phyloP scores from a whole-genome alignment of 805 yeast species.

The Schizosaccharomyces lindneri region DNA sequence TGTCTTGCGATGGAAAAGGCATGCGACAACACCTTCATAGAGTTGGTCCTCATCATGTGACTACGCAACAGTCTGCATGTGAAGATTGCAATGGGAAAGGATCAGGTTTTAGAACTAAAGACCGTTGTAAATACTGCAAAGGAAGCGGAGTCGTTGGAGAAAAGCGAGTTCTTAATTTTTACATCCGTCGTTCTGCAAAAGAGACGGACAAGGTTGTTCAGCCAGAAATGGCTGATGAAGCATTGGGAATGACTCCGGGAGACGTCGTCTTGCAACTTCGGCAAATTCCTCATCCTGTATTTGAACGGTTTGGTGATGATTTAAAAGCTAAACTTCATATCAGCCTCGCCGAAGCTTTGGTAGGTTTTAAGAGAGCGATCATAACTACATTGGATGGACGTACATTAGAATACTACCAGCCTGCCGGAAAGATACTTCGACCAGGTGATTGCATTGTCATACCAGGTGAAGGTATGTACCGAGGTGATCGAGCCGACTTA shows the following conservation, averaged over 20 bases:
- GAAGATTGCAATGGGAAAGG: constrained; percentile 51
- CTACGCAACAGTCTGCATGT: constrained; percentile 38
- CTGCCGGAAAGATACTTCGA: constrained; percentile 55
- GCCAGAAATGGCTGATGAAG: constrained; percentile 53
- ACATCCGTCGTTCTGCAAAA: constrained; percentile 45
- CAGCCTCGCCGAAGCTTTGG: constrained; percentile 56
- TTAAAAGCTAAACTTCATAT: constrained; percentile 34
- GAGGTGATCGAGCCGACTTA: constrained; percentile 11
- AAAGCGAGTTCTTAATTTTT: constrained; percentile 49
- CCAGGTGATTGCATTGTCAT: constrained; percentile 50
- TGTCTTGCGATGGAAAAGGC: constrained; percentile 52
- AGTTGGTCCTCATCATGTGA: constrained; percentile 51
- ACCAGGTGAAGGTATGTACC: constrained; percentile 66
- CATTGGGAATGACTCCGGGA: constrained; percentile 38
- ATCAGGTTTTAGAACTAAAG: constrained; percentile 30
- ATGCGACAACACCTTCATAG: constrained; percentile 30
- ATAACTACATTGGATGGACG: constrained; percentile 63
- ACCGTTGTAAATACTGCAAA: constrained; percentile 50
- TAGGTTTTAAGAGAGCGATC: constrained; percentile 46
- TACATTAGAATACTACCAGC: constrained; percentile 30
- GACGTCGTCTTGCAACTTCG: constrained; percentile 43
- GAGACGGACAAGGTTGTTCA: constrained; percentile 36
- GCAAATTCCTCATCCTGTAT: constrained; percentile 23
- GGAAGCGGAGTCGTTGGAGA: constrained; percentile 42
- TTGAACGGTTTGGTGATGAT: constrained; percentile 38